Conservation (phyloP, 2,329 filamentous ascomycete genomes). For the Endothia cerciana region DNA sequence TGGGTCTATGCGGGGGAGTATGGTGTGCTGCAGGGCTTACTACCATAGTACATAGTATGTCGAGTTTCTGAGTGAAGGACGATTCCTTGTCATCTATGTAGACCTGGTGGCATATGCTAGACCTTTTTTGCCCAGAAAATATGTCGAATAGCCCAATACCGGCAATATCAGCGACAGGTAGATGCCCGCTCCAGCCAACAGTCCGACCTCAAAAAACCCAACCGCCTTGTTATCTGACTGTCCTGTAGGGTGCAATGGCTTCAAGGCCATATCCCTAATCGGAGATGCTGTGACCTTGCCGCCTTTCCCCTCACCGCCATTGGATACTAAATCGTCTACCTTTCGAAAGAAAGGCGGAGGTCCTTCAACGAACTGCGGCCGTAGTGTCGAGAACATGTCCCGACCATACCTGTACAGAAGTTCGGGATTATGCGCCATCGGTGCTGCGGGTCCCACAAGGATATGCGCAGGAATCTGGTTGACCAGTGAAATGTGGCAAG, state of each 20-base stretch:
- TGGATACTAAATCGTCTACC: conserved; percentile 32
- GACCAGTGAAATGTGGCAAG: conserved; percentile 52
- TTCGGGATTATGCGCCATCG: conserved; percentile 35
- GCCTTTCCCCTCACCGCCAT: conserved; percentile 24
- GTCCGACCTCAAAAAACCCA: conserved; percentile 54
- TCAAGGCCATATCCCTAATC: conserved; percentile 31
- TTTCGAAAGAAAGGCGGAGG: conserved; percentile 27
- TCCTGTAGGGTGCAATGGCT: conserved; percentile 39
- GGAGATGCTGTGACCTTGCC: conserved; percentile 27
- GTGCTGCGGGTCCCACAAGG: conserved; percentile 48
- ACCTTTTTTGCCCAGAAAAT: conserved; percentile 29
- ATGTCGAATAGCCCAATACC: conserved; percentile 30
- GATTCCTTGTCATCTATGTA: conserved; percentile 13
- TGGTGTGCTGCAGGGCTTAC: neutral
- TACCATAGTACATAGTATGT: too few relatives aligned
- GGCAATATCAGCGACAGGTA: conserved; percentile 32
- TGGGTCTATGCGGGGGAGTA: neutral
- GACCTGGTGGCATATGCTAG: conserved; percentile 19
- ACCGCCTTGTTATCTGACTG: conserved; percentile 39
- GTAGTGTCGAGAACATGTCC: conserved; percentile 48
- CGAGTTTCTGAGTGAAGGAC: neutral
- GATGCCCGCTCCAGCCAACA: conserved; percentile 43
- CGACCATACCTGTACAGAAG: conserved; percentile 44
- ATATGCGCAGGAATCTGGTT: conserved; percentile 62
- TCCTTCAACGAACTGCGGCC: conserved; percentile 46